Evolutionary conservation across 2,329 filamentous ascomycete species (phyloP), one percentile per base, ranked within the genome.

Genomic region (Bipolaris cookei): DNA sequence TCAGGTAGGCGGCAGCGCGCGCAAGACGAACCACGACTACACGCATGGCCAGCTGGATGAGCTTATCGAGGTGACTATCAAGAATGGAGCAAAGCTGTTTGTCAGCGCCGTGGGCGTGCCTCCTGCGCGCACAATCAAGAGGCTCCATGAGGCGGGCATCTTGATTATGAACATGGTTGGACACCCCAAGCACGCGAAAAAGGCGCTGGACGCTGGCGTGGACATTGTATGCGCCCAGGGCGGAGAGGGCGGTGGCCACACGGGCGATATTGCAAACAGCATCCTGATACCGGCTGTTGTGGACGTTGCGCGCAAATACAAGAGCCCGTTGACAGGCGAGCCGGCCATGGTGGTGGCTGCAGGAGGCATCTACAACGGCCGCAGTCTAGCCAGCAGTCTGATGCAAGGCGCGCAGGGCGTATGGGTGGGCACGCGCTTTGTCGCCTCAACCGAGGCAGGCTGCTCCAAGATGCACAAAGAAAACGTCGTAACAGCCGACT

Each of bases 161-260:
- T 74, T 96, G 57, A 83, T 97, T 34, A 97, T 97, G 92, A 97
- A 97, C 76, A 97, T 97, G 93, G 92, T 97, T 18, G 94, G 94
- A 0, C 90, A 93, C 68, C 93, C 94, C 1, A 92, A 90, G 74
- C 94, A 98, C 76, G 93, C 93, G 0, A 85, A 89, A 74, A 97
- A 97, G 80, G 93, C 93, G 2, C 81, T 98, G 3, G 86, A 92
- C 47, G 85, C 89, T 0, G 94, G 94, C 41, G 92, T 96, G 8
- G 94, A 98, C 77, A 88, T 97, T 63, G 85, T 98, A 5, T 97
- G 92, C 74, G 88, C 93, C 2, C 94, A 98, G 80, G 94, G 94
- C 44, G 92, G 92, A 49, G 94, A 98, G 77, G 94, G 93, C 1
- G 94, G 94, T 16, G 94, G 93, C 0, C 94, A 98, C 78, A 97